A percentile compares a stretch with the other conserved stretches of the same genome.
Conservation (phyloP, 176 grass and related monocot species). For the Oryza glumipatula region DNA sequence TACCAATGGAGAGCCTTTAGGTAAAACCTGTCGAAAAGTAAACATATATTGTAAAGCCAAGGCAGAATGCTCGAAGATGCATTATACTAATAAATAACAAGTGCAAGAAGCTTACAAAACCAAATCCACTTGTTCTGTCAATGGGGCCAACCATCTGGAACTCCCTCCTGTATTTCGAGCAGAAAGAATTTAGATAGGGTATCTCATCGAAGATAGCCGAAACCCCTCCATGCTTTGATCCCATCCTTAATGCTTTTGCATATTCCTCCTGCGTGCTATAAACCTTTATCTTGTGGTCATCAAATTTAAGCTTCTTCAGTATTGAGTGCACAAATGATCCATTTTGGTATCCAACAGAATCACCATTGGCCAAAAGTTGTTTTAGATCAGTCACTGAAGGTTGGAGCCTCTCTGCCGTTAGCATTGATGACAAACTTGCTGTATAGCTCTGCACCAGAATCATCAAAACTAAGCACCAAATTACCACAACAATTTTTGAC, state of each 20-base stretch:
- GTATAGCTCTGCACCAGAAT: slow-evolving; percentile 67
- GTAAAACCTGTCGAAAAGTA: slow-evolving; percentile 44
- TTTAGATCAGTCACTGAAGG: slow-evolving; percentile 47
- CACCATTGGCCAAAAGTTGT: slow-evolving; percentile 36
- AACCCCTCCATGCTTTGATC: slow-evolving; percentile 51
- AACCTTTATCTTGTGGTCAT: not conserved
- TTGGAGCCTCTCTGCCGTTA: slow-evolving; percentile 55
- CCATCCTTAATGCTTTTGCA: slow-evolving; percentile 42
- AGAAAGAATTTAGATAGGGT: slow-evolving; percentile 53
- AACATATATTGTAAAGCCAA: not conserved
- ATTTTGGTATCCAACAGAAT: slow-evolving; percentile 49
- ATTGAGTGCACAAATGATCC: slow-evolving; percentile 31
- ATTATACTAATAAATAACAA: not conserved
- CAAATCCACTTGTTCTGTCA: slow-evolving; percentile 57
- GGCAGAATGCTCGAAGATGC: not conserved
- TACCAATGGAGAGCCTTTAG: slow-evolving; percentile 48
- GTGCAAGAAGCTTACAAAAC: slow-evolving; percentile 52
- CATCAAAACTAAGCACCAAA: slow-evolving; percentile 62
- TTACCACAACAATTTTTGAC: slow-evolving; percentile 59
- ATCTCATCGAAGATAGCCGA: slow-evolving; percentile 61
- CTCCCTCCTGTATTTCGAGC: slow-evolving; percentile 20
- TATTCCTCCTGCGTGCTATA: slow-evolving; percentile 40
- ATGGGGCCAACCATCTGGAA: slow-evolving; percentile 47
- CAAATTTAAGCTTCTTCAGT: not conserved
- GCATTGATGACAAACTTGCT: slow-evolving; percentile 65